Evolutionary conservation across 2,329 filamentous ascomycete genomes (phyloP).

Genomic region (Colletotrichum brevisporum): DNA sequence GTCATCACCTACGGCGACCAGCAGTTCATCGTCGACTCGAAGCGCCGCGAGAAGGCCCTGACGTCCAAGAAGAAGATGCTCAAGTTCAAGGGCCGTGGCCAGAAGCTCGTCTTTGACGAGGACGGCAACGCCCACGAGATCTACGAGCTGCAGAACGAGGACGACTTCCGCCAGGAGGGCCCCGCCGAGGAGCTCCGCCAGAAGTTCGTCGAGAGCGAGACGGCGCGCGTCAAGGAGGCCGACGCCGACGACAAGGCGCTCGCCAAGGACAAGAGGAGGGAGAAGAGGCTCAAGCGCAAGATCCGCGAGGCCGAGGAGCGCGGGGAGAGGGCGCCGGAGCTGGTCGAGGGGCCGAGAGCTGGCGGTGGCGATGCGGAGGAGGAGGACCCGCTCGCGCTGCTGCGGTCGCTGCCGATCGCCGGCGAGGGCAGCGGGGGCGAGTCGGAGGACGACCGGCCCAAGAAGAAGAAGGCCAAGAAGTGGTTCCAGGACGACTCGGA

Average conservation of each 20-base stretch:
- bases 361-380: slow-evolving; percentile 57
- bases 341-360: slow-evolving; percentile 33
- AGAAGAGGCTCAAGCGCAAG: slow-evolving; percentile 83
- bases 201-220: slow-evolving; percentile 84
- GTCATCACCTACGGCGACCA: slow-evolving; percentile 78
- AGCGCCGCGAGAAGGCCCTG: slow-evolving; percentile 95
- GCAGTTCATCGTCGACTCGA: slow-evolving; percentile 89
- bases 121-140: slow-evolving; percentile 87
- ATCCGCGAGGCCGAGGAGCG: slow-evolving; percentile 71
- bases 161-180: slow-evolving; percentile 82
- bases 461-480: slow-evolving; percentile 81
- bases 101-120: slow-evolving; percentile 91
- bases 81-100: slow-evolving; percentile 89
- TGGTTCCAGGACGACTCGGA: slow-evolving; percentile 81
- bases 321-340: slow-evolving; percentile 47
- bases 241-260: slow-evolving; percentile 88
- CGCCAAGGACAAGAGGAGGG: slow-evolving; percentile 83
- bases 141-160: slow-evolving; percentile 91
- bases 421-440: slow-evolving; percentile 54
- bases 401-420: slow-evolving; percentile 70
- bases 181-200: slow-evolving; percentile 81
- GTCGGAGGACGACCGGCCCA: slow-evolving; percentile 47
- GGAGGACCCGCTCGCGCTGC: slow-evolving; percentile 69
- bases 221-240: slow-evolving; percentile 77
- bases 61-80: slow-evolving; percentile 94